phyloP scores from a whole-genome alignment of 176 grass and related monocot genomes.

The Echinochloa phyllopogon region DNA sequence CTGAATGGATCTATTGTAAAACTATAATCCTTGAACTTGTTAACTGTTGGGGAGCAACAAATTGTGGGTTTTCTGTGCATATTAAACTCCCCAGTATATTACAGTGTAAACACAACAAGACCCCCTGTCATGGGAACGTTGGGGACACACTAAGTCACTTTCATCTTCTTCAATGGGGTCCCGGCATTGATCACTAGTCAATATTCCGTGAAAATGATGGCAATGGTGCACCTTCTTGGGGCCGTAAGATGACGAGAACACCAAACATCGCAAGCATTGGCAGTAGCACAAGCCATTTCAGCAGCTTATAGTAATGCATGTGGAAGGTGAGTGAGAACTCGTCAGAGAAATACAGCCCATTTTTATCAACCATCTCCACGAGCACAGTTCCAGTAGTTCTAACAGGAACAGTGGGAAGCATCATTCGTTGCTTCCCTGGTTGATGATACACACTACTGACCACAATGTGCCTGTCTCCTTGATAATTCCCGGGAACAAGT shows the following conservation, averaged over 20 bases:
- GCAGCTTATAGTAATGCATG: constrained; percentile 91
- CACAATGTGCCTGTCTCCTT: constrained; percentile 80
- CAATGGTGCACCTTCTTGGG: constrained; percentile 83
- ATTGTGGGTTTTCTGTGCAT: constrained; percentile 17
- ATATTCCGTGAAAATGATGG: constrained; percentile 91
- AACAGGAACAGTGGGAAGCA: constrained; percentile 95
- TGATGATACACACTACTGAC: constrained; percentile 63
- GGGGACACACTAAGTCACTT: neutral
- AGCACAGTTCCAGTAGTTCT: constrained; percentile 86
- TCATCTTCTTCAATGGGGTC: constrained; percentile 2
- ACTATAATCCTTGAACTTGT: constrained; percentile 30
- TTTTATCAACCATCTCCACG: constrained; percentile 92
- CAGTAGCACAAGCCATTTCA: constrained; percentile 93
- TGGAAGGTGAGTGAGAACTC: constrained; percentile 98
- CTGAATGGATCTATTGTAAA: constrained; percentile 27
- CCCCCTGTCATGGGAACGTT: neutral
- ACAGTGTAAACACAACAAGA: constrained; percentile 12
- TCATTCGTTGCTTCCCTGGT: constrained; percentile 75
- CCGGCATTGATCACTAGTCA: constrained; percentile 51
- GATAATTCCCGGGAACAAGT: constrained; percentile 95
- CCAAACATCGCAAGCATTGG: constrained; percentile 96
- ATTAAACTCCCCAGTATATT: constrained; percentile 28
- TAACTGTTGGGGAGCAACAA: constrained; percentile 26
- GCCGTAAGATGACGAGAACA: constrained; percentile 82
- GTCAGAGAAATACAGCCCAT: constrained; percentile 88